Conservation (phyloP, 2,329 filamentous ascomycete species). For the Colletotrichum plurivorum region DNA sequence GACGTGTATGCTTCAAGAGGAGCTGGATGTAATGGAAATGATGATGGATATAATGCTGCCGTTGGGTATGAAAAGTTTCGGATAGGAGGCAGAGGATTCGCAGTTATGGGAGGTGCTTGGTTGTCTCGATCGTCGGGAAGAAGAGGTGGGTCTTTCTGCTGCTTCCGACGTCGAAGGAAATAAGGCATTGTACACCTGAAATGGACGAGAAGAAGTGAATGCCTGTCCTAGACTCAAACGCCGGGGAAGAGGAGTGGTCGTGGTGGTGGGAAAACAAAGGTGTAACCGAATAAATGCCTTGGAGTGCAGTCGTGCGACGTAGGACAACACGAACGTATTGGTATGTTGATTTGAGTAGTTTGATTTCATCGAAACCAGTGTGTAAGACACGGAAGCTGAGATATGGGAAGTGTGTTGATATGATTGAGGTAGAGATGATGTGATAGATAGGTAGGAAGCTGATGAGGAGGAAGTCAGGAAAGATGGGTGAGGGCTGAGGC, state of each 20-base stretch:
- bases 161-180: constrained; percentile 28
- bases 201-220: neutral
- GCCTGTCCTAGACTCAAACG: constrained; percentile 11
- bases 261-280: neutral
- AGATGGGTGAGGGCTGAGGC: neutral
- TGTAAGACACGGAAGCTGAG: neutral
- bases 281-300: neutral
- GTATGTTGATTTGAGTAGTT: neutral
- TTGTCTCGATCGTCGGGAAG: neutral
- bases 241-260: no score
- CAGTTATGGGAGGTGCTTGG: neutral
- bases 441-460: neutral
- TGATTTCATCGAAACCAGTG: neutral
- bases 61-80: constrained; percentile 46
- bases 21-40: neutral
- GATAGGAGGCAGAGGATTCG: constrained; percentile 7
- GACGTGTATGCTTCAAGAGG: neutral
- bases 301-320: neutral
- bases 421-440: constrained; percentile 5
- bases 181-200: constrained; percentile 26
- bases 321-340: neutral
- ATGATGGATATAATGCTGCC: constrained; percentile 11
- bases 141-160: constrained; percentile 16
- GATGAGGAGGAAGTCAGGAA: neutral
- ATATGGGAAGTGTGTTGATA: neutral